Conservation (phyloP, 75 land plant species). For the Selaginella moellendorffii region DNA sequence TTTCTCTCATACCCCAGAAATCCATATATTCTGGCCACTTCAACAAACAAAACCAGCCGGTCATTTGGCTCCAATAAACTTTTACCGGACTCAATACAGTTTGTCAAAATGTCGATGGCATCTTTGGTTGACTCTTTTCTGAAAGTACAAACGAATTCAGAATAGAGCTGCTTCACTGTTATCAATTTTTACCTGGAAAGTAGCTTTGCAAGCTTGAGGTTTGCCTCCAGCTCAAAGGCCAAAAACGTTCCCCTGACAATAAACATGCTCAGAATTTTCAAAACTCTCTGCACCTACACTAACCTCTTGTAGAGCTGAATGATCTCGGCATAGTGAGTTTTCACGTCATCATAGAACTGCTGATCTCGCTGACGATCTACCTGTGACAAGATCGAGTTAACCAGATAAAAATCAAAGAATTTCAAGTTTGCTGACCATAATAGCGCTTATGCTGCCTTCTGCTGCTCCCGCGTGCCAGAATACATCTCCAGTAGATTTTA, state of each 20-base stretch:
- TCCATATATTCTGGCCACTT: slow-evolving; percentile 81
- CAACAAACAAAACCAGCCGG: slow-evolving; percentile 66
- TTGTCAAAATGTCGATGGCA: slow-evolving; percentile 66
- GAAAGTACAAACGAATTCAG: no score
- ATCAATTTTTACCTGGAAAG: slow-evolving; percentile 56
- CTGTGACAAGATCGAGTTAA: not conserved
- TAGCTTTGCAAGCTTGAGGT: slow-evolving; percentile 72
- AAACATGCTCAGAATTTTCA: no score
- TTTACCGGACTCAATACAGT: slow-evolving; percentile 88
- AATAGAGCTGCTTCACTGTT: no score
- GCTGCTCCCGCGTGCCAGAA: slow-evolving; percentile 96
- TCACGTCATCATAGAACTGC: slow-evolving; percentile 64
- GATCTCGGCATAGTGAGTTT: slow-evolving; percentile 56
- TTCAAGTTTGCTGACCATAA: slow-evolving; percentile 46
- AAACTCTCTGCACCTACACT: no score
- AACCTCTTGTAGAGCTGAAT: slow-evolving; percentile 62
- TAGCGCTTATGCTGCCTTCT: slow-evolving; percentile 90
- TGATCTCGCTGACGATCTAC: slow-evolving; percentile 26
- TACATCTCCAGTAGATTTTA: slow-evolving; percentile 72
- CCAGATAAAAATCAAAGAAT: no score
- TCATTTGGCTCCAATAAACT: slow-evolving; percentile 81
- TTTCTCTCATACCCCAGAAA: slow-evolving; percentile 80
- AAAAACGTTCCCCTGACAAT: slow-evolving; percentile 30
- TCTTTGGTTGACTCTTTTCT: slow-evolving; percentile 85
- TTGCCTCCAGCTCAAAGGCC: slow-evolving; percentile 91